phyloP scores from a whole-genome alignment of 495 filamentous ascomycete species.

The Hyaloscypha variabilis region DNA sequence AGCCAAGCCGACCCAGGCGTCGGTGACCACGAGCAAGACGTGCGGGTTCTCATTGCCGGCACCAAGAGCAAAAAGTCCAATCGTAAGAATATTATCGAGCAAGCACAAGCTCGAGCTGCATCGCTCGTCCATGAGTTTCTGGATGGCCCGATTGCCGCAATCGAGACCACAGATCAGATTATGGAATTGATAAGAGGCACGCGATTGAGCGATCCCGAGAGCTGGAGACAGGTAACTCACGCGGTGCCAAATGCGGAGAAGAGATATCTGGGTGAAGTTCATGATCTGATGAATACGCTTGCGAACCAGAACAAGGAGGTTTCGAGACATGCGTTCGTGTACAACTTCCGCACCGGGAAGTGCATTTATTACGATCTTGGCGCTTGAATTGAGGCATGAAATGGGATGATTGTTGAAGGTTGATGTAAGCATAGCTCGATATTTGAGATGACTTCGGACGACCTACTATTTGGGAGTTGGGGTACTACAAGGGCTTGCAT shows the following conservation, averaged over 20 bases:
- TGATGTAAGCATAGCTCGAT: too few species aligned
- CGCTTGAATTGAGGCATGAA: conserved; percentile 32
- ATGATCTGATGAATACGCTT: conserved; percentile 70
- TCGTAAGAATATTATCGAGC: conserved; percentile 80
- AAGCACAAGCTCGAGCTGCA: conserved; percentile 66
- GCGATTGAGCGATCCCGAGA: conserved; percentile 77
- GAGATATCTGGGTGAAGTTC: conserved; percentile 84
- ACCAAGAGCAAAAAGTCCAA: conserved; percentile 91
- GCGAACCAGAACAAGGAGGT: conserved; percentile 58
- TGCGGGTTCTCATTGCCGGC: conserved; percentile 78
- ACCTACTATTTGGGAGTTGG: too few species aligned
- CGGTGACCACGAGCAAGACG: conserved; percentile 66
- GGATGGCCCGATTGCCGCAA: conserved; percentile 79
- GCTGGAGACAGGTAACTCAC: conserved; percentile 84
- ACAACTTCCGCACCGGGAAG: conserved; percentile 76
- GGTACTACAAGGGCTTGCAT: too few species aligned
- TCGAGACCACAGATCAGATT: conserved; percentile 87
- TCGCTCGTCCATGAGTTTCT: conserved; percentile 66
- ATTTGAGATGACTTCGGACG: too few species aligned
- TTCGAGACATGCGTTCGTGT: conserved; percentile 71
- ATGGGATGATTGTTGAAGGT: too few species aligned
- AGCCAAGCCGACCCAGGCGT: conserved; percentile 36
- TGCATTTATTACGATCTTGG: conserved; percentile 78
- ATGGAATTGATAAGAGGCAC: conserved; percentile 78
- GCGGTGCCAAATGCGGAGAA: conserved; percentile 75